Conservation (phyloP, 176 grass and related monocot genomes). For the Carex pumila region DNA sequence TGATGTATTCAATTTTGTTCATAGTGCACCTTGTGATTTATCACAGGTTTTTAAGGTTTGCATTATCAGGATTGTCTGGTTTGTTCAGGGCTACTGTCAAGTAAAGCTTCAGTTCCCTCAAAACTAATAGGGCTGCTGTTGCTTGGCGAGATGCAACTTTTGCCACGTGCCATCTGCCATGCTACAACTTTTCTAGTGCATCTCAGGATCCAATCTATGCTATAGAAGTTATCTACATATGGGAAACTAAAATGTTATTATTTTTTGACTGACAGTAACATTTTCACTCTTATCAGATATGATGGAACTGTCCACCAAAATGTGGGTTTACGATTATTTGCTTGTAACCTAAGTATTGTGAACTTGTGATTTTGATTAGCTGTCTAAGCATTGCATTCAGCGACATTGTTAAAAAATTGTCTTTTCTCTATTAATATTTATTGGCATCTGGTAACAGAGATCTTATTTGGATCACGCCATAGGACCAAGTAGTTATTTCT, state of each 20-base stretch:
- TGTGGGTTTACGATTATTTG: neutral
- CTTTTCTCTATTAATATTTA: neutral
- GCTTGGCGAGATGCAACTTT: neutral
- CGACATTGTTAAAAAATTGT: neutral
- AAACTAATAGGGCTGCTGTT: neutral
- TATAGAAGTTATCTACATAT: neutral
- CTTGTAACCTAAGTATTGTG: neutral
- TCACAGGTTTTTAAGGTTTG: neutral
- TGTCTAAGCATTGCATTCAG: neutral
- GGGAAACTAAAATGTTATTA: neutral
- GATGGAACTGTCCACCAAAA: neutral
- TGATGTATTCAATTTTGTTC: neutral
- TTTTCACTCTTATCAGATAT: neutral
- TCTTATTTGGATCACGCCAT: neutral
- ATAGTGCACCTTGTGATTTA: neutral
- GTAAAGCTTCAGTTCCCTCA: neutral
- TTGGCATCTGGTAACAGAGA: neutral
- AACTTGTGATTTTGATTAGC: neutral
- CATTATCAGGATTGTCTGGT: neutral
- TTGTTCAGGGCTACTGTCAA: neutral
- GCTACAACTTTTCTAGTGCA: neutral
- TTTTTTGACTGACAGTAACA: neutral
- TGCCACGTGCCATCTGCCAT: neutral
- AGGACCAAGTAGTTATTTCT: neutral
- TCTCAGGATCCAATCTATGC: neutral